Evolutionary conservation across 306 rosid species (phyloP).

Genomic region (Citrullus colocynthis): DNA sequence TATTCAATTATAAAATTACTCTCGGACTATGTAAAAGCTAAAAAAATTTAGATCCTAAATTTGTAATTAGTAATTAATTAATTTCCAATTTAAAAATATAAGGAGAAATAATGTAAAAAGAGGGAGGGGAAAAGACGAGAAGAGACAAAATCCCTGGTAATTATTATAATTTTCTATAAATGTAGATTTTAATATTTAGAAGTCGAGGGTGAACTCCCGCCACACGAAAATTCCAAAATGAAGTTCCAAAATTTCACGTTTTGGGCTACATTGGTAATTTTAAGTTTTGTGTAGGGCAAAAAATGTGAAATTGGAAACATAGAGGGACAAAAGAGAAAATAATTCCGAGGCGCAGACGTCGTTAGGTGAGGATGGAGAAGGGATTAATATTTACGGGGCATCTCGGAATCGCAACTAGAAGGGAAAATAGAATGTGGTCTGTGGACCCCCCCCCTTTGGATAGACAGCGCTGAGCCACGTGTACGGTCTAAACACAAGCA

Average conservation of each 20-base stretch:
- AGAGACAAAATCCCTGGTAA: not conserved
- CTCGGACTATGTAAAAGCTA: not conserved
- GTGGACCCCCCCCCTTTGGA: not conserved
- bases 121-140: not conserved
- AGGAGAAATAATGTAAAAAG: not conserved
- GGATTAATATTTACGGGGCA: conserved; percentile 1
- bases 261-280: not conserved
- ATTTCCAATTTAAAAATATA: not conserved
- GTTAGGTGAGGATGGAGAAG: not conserved
- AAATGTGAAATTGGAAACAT: not conserved
- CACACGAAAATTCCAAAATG: not conserved
- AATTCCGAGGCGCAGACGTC: not conserved
- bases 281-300: not conserved
- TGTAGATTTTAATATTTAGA: not conserved
- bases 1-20: not conserved
- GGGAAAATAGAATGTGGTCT: not conserved
- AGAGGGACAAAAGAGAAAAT: not conserved
- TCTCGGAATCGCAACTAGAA: conserved; percentile 2
- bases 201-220: not conserved
- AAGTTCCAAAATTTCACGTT: not conserved
- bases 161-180: not conserved
- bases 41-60: not conserved
- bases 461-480: not conserved
- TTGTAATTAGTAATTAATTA: not conserved
- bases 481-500: not conserved